Evolutionary conservation across 1,284 basidiomycete species (phyloP), one percentile per base, ranked within the genome.

Genomic region (Cystobasidium sp.): DNA sequence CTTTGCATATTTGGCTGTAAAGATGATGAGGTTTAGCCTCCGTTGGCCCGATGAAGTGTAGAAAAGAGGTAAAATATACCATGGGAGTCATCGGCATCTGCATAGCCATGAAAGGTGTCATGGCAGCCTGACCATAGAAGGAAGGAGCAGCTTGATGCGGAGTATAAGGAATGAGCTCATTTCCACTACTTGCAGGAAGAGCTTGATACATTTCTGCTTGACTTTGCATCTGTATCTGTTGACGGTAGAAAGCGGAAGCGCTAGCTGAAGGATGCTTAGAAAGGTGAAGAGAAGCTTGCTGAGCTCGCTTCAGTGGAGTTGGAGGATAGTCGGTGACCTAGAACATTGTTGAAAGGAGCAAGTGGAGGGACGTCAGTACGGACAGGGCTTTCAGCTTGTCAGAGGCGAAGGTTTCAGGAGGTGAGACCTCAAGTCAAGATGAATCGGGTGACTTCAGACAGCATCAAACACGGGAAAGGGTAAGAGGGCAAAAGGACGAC

Each of bases 271-370:
- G 70, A 51, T 73, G 62, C 52, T 66, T 65, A 10, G 31, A 47
- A 51, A 73, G 49, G 49, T 73, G 70, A 20, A 65, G 62, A 20
- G 62, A 65, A 39, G 70, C 70, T 66, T 73, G 70, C 31, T 73
- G 70, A n/a, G 55, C 70, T n/a, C 70, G 49, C 52, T 73, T 73
- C 22, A 49, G 44, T 7, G 58, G 49, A 12, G 70, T 56, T 20
- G 70, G 70, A 46, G 70, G 62, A 44, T 73, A 73, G 63, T 73
- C 70, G 39, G 70, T 73, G 43, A 73, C 70, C 70, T 73, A 47
- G 14, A 53, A 9, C 4, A 4, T 61, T 16, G 14, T n/a, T 39
- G 8, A 1, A 39, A 16, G 14, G 58, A 24, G 18, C 1, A 24
- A 61, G 9, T 3, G 58, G 16, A 39, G 46, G 12, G 3, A 49